Evolutionary conservation across 768 basidiomycete species (phyloP).

Genomic region (Russula olivacea): DNA sequence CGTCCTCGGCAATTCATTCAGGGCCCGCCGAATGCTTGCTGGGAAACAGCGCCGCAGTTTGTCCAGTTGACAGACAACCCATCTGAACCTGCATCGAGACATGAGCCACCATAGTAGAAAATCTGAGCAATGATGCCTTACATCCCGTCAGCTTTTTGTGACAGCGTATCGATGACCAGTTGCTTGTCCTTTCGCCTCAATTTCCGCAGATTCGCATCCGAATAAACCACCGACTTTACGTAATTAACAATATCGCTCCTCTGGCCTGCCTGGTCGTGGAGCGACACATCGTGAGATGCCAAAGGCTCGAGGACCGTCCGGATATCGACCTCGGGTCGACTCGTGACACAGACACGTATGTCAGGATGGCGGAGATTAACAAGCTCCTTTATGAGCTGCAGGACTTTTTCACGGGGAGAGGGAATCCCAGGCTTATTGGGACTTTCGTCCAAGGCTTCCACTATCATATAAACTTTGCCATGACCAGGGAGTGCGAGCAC

Average conservation of each 20-base stretch:
- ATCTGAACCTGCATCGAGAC: background rate
- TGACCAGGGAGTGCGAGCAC: background rate
- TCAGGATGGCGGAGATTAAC: background rate
- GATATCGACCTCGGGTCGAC: slow-evolving; percentile 2
- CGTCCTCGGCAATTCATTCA: background rate
- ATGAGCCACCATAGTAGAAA: background rate
- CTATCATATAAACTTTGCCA: background rate
- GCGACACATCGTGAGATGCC: background rate
- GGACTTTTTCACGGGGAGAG: background rate
- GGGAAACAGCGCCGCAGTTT: background rate
- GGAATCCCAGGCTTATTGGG: background rate
- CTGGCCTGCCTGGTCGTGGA: background rate
- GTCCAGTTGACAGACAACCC: background rate
- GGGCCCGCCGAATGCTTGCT: background rate
- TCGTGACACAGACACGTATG: background rate
- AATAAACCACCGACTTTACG: background rate
- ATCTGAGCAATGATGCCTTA: background rate
- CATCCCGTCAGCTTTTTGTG: slow-evolving; percentile 5
- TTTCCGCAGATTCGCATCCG: background rate
- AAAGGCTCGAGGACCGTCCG: background rate
- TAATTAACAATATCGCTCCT: background rate
- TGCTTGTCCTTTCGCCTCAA: background rate
- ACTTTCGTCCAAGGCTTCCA: slow-evolving; percentile 9
- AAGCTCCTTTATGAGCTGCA: background rate
- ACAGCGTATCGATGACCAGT: background rate